Base-by-base conservation (phyloP, 2,329 filamentous ascomycete species). In the Apiospora koreana region DNA sequence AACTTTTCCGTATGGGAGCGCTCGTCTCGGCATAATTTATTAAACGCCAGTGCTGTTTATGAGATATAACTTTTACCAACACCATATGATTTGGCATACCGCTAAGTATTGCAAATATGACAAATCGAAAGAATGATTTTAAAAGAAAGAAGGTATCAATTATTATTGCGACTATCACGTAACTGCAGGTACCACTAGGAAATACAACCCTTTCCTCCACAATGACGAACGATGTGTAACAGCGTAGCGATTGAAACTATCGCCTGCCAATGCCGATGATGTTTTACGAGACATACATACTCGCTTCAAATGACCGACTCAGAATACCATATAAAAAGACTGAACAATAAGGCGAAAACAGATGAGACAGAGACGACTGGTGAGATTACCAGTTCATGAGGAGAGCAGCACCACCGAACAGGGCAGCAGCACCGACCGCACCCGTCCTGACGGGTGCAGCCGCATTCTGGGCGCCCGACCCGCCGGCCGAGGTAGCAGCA, bases 391-490 rank as follows among this genome's bases (percentile, higher is more conserved):
- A 48, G 41, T 77, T 77, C 18, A 64, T 72, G 4, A 77, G 42
- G 31, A 76, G 54, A 10, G 71, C 76, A 18, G 74, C 75, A 42
- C 74, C 76, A 16, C 76, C 76, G 28, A 77, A 77, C n/a, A 78
- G 73, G 12, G 75, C 75, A 6, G 73, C 75, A 14, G 71, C 81
- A 54, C 84, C 85, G 6, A 87, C 76, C 7, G 77, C 79, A 14
- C 77, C 82, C 6, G 80, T 81, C 71, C 75, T 76, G 73, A 80
- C 75, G 3, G 79, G 77, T 38, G 74, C 71, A 6, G 74, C 78
- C 0, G 74, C 75, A 18, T 73, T 74, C 3, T 68, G 75, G 21
- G 80, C 81, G 69, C 41, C 41, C 41, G 41, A 43, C 3, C 80
- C 82, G 42, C 80, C 83, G 9, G 0, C 25, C 31, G 48, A 54